Conservation (phyloP, 139 green algal genomes). For the Chlamydomonas asymmetrica region DNA sequence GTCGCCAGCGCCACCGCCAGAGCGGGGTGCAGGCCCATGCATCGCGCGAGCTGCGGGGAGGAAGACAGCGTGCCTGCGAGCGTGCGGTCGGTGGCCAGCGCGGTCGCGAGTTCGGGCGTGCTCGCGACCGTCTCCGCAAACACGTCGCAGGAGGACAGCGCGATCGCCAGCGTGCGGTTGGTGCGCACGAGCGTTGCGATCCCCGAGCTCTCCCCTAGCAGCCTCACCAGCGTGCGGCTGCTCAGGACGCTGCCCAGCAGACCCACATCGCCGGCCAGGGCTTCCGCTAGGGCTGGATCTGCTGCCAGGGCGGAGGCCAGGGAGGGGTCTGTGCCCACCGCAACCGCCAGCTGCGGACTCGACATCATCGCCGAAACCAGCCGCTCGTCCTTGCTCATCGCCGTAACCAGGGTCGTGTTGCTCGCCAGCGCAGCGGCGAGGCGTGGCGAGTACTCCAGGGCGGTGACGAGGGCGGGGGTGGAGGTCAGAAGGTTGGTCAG, state of each 20-base stretch:
- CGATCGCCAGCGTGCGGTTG: neutral
- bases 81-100: neutral
- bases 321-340: too few species aligned
- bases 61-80: neutral
- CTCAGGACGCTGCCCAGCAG: too few species aligned
- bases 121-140: too few species aligned
- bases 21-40: too few species aligned
- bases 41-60: too few species aligned
- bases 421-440: neutral
- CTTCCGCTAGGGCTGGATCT: too few species aligned
- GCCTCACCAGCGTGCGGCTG: too few species aligned
- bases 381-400: neutral
- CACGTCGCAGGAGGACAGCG: neutral
- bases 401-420: neutral
- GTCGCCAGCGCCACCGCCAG: conserved; percentile 9
- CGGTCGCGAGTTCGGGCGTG: conserved; percentile 1
- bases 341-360: neutral
- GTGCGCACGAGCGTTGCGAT: neutral
- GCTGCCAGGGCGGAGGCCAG: too few species aligned
- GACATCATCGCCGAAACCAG: neutral
- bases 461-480: neutral
- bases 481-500: neutral
- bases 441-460: neutral
- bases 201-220: too few species aligned
- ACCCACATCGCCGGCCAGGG: too few species aligned